Evolutionary conservation across 2,329 filamentous ascomycete species (phyloP).

Genomic region (Colletotrichum nymphaeae): DNA sequence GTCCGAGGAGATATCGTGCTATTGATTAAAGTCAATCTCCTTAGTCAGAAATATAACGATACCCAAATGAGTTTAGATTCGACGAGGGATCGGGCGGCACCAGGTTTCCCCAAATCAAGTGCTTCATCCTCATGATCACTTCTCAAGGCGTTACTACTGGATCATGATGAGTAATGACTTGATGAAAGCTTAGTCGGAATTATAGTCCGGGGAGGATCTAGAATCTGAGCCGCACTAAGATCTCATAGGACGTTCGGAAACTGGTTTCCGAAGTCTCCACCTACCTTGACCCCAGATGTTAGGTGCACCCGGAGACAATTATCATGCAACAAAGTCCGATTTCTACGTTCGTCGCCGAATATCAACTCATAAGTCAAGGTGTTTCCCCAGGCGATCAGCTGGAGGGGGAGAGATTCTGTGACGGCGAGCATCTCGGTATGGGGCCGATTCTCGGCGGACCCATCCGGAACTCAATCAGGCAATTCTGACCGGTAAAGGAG

Average conservation of each 20-base stretch:
- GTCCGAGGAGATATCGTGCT: background rate
- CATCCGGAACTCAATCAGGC: constrained; percentile 11
- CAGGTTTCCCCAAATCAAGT: background rate
- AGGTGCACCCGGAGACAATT: background rate
- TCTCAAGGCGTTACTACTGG: background rate
- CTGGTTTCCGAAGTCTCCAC: constrained; percentile 21
- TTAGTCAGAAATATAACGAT: background rate
- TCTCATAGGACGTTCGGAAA: constrained; percentile 24
- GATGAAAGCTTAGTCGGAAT: background rate
- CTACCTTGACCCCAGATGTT: background rate
- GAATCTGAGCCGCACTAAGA: background rate
- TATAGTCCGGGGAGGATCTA: background rate
- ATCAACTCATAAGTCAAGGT: background rate
- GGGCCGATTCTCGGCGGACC: constrained; percentile 12
- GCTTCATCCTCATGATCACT: background rate
- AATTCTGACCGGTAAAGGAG: constrained; percentile 14
- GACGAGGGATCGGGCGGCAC: background rate
- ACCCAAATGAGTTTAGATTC: background rate
- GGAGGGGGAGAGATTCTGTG: background rate
- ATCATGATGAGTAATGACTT: background rate
- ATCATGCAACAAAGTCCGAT: background rate
- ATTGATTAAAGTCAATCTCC: background rate
- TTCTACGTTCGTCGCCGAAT: background rate
- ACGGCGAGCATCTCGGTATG: background rate
- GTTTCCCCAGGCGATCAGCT: too few species aligned